These are phyloP conservation scores for Neurospora sp. DNA, from an alignment of 495 filamentous ascomycete species.

Conservation along the genomic window DNA sequence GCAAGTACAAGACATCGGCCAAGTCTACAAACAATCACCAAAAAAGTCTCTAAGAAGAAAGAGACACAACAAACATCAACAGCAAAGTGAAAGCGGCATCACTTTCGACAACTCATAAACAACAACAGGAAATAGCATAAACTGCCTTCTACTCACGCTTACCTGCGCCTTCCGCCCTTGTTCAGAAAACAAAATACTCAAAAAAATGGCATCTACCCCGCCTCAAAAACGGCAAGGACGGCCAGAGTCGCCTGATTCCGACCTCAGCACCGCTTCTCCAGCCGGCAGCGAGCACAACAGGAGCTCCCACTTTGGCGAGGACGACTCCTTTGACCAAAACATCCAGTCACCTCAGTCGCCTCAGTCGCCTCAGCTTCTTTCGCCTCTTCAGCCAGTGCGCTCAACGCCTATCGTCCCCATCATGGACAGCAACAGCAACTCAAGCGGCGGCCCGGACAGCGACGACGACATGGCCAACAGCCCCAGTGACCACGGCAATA, in stretches of 20 bases:
- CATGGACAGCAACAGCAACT: not conserved
- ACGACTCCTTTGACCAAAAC: not conserved
- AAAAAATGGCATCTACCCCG: not conserved
- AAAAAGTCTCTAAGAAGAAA: not conserved
- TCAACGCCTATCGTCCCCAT: not conserved
- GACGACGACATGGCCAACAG: not conserved
- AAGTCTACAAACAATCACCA: not conserved
- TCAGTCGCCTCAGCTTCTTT: not conserved
- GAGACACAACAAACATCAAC: not conserved
- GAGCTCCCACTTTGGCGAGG: not conserved
- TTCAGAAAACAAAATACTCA: not conserved
- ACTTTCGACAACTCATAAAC: not conserved
- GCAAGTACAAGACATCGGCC: not conserved
- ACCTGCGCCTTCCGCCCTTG: not conserved
- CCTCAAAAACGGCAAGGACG: not conserved
- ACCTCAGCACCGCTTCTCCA: not conserved
- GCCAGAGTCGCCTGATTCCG: not conserved
- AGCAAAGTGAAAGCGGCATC: not conserved
- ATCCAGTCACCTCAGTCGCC: not conserved
- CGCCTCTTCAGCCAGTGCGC: not conserved
- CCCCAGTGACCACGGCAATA: not conserved
- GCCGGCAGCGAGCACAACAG: not conserved
- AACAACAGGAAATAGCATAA: not conserved
- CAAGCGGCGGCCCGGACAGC: not conserved
- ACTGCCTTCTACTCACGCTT: not conserved